Base-by-base conservation (phyloP, 2,329 filamentous ascomycete genomes). In the Fusarium drepaniforme region DNA sequence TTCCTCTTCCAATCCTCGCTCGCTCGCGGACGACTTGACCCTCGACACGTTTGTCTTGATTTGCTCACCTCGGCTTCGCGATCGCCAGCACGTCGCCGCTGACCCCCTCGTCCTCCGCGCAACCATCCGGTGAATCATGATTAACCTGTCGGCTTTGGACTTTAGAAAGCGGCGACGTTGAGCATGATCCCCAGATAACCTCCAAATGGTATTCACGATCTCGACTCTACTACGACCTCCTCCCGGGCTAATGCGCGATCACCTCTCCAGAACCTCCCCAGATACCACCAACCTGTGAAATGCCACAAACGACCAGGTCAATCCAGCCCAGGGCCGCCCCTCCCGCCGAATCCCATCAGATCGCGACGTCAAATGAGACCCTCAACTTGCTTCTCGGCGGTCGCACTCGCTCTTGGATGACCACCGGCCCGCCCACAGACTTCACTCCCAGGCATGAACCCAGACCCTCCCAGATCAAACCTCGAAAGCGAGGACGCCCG, bases 361-460 rank as follows among this genome's bases (percentile, higher is more conserved):
- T 86, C 68, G 81, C 83, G 30, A 81, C 81, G 28, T 83, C 83
- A 6, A 87, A 87, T 75, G 81, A 82, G 56, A 86, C 85, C 1
- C 63, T 85, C 63, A 84, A 85, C 68, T 70, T 80, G 30, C 84
- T 85, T 72, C 76, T 86, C 25, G 82, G 84, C 46, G 79, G 81
- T 58, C 81, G 80, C 51, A 80, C 79, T 67, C 83, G 51, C 28
- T 66, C 78, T 56, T 82, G 81, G 81, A 80, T 82, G 77, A 72
- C 70, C 35, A 64, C 70, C 59, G 69, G 63, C 53, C 40, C 70
- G 59, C 23, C 67, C 46, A 40, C 61, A 53, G 57, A 65, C 30
- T 46, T 71, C 42, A 66, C 63, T 61, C 56, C 66, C 66, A 71
- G 68, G 46, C 46, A 21, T 46, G 56, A 33, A 59, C 66, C 33